phyloP scores from a whole-genome alignment of 192 early-diverging fungal genomes.

The Geranomyces variabilis region DNA sequence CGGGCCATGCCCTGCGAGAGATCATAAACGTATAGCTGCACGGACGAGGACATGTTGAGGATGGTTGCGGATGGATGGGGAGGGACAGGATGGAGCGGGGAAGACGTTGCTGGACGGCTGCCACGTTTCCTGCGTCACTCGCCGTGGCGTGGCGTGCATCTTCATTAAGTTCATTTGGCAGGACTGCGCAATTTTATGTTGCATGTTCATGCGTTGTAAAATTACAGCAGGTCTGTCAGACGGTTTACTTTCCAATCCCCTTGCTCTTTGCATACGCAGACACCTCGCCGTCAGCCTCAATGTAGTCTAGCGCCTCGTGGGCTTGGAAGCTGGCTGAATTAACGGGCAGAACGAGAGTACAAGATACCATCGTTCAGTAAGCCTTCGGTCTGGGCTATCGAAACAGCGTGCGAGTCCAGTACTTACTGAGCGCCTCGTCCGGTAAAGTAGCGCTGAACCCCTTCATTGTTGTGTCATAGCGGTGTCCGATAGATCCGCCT shows the following conservation, averaged over 20 bases:
- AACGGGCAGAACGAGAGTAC: not conserved
- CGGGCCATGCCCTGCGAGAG: constrained; percentile 71
- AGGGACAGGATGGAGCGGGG: too few relatives aligned
- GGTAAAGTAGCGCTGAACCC: constrained; percentile 64
- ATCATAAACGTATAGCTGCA: constrained; percentile 45
- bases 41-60: constrained; percentile 21
- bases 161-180: too few relatives aligned
- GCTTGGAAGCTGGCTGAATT: constrained; percentile 48
- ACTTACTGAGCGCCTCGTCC: constrained; percentile 51
- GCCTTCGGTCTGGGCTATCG: not conserved
- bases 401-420: not conserved
- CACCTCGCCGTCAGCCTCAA: constrained; percentile 66
- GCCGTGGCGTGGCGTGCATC: too few relatives aligned
- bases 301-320: constrained; percentile 48
- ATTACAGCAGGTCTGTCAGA: too few relatives aligned
- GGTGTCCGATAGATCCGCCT: constrained; percentile 55
- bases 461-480: constrained; percentile 53
- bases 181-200: too few relatives aligned
- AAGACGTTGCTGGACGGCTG: too few relatives aligned
- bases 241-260: constrained; percentile 25
- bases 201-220: too few relatives aligned
- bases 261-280: constrained; percentile 40
- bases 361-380: not conserved
- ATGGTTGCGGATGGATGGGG: too few relatives aligned
- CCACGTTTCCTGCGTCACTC: too few relatives aligned